phyloP scores from a whole-genome alignment of 805 yeast species.

The Cyberlindnera saturnus region DNA sequence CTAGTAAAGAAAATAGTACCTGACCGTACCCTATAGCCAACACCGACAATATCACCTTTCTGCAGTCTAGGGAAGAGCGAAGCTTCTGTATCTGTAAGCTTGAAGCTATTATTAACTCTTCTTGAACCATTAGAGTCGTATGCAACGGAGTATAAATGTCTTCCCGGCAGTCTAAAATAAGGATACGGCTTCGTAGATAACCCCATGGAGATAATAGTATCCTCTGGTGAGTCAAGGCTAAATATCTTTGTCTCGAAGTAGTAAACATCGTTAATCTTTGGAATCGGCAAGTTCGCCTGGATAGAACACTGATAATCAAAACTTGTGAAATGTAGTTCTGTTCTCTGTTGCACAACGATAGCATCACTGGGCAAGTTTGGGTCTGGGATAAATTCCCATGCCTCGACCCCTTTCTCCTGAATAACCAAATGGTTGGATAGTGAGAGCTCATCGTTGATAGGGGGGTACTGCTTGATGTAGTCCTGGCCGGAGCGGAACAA shows the following conservation, averaged over 20 bases:
- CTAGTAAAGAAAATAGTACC: slow-evolving; percentile 90
- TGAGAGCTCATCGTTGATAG: slow-evolving; percentile 15
- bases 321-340: slow-evolving; percentile 18
- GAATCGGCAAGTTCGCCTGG: slow-evolving; percentile 38
- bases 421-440: slow-evolving; percentile 34
- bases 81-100: slow-evolving; percentile 22
- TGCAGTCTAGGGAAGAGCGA: slow-evolving; percentile 38
- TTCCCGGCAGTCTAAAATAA: slow-evolving; percentile 68
- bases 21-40: slow-evolving; percentile 75
- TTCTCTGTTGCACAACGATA: slow-evolving; percentile 44
- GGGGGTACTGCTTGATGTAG: slow-evolving; percentile 18
- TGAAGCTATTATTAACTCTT: slow-evolving; percentile 56
- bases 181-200: slow-evolving; percentile 72
- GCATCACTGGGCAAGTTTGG: slow-evolving; percentile 43
- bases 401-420: slow-evolving; percentile 78
- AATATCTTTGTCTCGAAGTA: slow-evolving; percentile 61
- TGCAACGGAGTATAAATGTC: slow-evolving; percentile 60
- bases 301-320: slow-evolving; percentile 38
- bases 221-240: slow-evolving; percentile 31
- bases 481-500: slow-evolving; percentile 41
- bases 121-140: slow-evolving; percentile 70
- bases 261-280: slow-evolving; percentile 47
- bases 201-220: slow-evolving; percentile 58
- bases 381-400: slow-evolving; percentile 63
- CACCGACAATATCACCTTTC: slow-evolving; percentile 90